Evolutionary conservation across 1,284 basidiomycete genomes (phyloP).

Genomic region (Apiotrichum brassicae): DNA sequence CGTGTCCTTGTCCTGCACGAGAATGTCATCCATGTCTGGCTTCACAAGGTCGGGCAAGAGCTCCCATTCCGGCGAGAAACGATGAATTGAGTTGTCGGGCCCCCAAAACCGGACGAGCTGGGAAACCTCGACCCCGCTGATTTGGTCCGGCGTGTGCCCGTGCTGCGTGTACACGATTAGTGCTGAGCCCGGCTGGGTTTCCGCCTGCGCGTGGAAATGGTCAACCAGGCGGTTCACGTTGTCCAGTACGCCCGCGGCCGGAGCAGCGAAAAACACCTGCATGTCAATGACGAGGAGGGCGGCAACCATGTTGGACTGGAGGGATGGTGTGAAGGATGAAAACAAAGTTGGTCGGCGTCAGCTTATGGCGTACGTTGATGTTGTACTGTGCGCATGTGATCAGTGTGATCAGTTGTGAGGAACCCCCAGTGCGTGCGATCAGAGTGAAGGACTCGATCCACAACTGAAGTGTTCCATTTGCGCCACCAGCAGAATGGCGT

Average conservation of each 20-base stretch:
- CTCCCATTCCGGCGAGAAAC: neutral
- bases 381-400: too few species aligned
- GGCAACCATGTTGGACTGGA: neutral
- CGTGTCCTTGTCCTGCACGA: slow-evolving; percentile 7
- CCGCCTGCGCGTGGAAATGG: neutral
- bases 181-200: neutral
- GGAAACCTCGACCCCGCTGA: neutral
- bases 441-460: too few species aligned
- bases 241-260: neutral
- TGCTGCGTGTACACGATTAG: slow-evolving; percentile 5
- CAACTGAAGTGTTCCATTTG: too few species aligned
- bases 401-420: too few species aligned
- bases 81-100: neutral
- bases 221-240: slow-evolving; percentile 1
- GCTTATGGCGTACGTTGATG: too few species aligned
- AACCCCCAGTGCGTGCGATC: too few species aligned
- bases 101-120: slow-evolving; percentile 7
- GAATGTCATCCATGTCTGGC: neutral
- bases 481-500: too few species aligned
- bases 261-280: slow-evolving; percentile 1
- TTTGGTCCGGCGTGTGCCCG: slow-evolving; percentile 4
- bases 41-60: neutral
- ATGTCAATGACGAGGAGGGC: slow-evolving; percentile 7
- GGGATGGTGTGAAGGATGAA: neutral
- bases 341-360: too few species aligned